Evolutionary conservation across 345 rosid species (phyloP), one percentile per base, ranked within the genome.

Genomic region (Excoecaria agallocha): DNA sequence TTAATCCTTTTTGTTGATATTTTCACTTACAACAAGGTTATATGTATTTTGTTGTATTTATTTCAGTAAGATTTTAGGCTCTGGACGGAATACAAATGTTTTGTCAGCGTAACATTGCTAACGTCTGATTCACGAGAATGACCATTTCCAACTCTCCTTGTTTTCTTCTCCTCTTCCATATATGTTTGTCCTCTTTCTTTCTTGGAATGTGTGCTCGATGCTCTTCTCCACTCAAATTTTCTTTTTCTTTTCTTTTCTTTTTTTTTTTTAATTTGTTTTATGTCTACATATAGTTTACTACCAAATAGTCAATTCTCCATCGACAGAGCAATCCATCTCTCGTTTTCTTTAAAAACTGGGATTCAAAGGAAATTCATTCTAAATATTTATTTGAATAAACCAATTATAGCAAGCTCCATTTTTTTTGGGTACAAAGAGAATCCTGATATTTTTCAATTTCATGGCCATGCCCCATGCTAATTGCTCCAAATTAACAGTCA

Each of bases 181-280:
- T n/a, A 78, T 78, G 75, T 77, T 85, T 89, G 93, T 86, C 91
- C 8, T 84, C 83, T 85, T 83, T 78, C 81, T 64, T 81, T 74
- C 93, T 91, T 74, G 93, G 85, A 84, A 84, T 83, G 87, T 80
- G 97, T 81, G 90, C 71, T 60, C 68, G 85, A 85, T 87, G 25
- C 86, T 83, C 81, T 80, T 80, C 82, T 74, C 73, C 30, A 60
- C 65, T 11, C 17, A 25, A 30, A n/a, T n/a, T n/a, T 35, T 22
- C 72, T 75, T 66, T 8, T 54, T 16, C 20, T 70, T 12, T 1
- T n/a, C n/a, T n/a, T n/a, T n/a, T n/a, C n/a, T n/a, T 4, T 19
- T 49, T 15, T 80, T 37, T 73, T 24, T 4, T 68, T 57, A 17
- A 22, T 55, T n/a, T n/a, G n/a, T n/a, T n/a, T 9, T n/a, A 0